Evolutionary conservation across 345 rosid genomes (phyloP).

Genomic region (Melaleuca quinquenervia): DNA sequence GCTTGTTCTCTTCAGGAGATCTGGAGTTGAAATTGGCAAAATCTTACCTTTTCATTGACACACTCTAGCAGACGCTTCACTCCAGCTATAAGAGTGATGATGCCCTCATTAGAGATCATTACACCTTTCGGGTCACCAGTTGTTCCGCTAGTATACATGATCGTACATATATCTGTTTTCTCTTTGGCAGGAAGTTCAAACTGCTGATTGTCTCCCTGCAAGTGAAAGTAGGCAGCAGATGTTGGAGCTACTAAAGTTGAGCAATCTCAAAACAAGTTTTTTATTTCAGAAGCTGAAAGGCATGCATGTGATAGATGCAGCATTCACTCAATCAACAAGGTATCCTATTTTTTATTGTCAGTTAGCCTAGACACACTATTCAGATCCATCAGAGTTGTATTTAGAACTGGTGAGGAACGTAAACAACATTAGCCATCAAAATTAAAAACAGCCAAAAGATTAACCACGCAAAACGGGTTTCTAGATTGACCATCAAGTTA

Average conservation of each 20-base stretch:
- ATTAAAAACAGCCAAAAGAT: neutral
- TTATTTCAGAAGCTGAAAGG: neutral
- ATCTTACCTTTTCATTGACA: constrained; percentile 56
- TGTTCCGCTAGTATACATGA: constrained; percentile 99
- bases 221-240: constrained; percentile 3
- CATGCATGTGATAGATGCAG: neutral
- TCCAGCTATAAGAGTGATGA: constrained; percentile 70
- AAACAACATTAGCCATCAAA: neutral
- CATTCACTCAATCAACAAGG: neutral
- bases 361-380: neutral
- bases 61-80: constrained; percentile 41
- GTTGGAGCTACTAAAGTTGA: neutral
- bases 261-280: neutral
- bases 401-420: neutral
- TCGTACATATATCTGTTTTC: constrained; percentile 76
- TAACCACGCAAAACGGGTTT: neutral
- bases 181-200: constrained; percentile 76
- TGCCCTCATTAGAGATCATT: constrained; percentile 81
- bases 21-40: neutral
- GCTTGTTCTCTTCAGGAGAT: neutral
- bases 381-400: neutral
- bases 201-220: constrained; percentile 57
- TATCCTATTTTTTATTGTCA: neutral
- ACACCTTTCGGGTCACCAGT: constrained; percentile 99
- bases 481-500: neutral